Percentiles rank a stretch among this genome's conserved stretches.
These are phyloP conservation scores for Leccinum variicolor DNA, from an alignment of 768 basidiomycete species.

Conservation along the genomic window DNA sequence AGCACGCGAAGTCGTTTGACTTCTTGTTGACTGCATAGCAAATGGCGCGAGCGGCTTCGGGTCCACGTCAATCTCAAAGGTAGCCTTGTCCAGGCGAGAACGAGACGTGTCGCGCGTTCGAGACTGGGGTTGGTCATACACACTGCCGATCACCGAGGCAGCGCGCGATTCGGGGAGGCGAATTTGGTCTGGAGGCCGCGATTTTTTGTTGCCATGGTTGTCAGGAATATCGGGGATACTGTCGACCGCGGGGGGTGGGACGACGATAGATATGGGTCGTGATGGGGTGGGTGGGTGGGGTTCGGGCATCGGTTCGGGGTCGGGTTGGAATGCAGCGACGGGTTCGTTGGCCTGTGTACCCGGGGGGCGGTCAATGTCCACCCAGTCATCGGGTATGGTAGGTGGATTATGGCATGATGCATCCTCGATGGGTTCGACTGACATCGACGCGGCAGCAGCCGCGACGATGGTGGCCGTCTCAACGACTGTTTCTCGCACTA, in stretches of 20 bases:
- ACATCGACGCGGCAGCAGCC: background rate
- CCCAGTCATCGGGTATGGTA: constrained; percentile 30
- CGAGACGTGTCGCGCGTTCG: constrained; percentile 14
- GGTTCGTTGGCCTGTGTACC: constrained; percentile 7
- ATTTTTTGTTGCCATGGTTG: background rate
- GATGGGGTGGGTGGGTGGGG: constrained; percentile 2
- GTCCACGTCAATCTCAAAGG: constrained; percentile 24
- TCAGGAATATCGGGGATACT: constrained; percentile 19
- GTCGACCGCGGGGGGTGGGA: constrained; percentile 9
- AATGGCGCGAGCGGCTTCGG: constrained; percentile 3
- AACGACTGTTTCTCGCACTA: background rate
- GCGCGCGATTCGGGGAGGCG: constrained; percentile 30
- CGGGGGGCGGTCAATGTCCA: constrained; percentile 17
- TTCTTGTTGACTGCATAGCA: constrained; percentile 1
- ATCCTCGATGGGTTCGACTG: constrained; percentile 7
- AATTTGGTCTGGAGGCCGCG: constrained; percentile 17
- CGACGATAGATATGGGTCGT: constrained; percentile 13
- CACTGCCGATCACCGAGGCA: constrained; percentile 27
- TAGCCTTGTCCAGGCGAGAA: constrained; percentile 14
- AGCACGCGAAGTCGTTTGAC: constrained; percentile 3
- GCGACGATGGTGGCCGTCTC: background rate
- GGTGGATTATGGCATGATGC: constrained; percentile 18
- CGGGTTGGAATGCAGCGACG: background rate
- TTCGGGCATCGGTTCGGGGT: constrained; percentile 5
- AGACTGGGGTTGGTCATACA: constrained; percentile 22